Percentiles rank a stretch among this genome's conserved stretches.
Evolutionary conservation across 805 yeast species (phyloP).

Genomic region (Candida anglica): DNA sequence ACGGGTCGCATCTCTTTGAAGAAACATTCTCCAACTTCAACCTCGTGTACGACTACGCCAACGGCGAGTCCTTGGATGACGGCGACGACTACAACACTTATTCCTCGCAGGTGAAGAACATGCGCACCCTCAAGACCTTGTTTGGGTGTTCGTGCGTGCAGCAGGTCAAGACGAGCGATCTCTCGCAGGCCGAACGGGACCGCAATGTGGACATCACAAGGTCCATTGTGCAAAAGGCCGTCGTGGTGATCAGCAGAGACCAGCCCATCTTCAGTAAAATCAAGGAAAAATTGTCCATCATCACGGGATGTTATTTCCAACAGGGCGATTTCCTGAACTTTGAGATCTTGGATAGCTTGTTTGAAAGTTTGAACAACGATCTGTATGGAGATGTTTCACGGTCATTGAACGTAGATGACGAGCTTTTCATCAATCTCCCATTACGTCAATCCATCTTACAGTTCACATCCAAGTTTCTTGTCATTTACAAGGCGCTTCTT

Average conservation of each 20-base stretch:
- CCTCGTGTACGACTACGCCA: conserved; percentile 60
- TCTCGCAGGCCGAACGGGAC: conserved; percentile 41
- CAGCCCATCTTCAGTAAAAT: conserved; percentile 87
- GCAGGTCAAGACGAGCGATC: conserved; percentile 64
- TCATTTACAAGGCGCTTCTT: conserved; percentile 71
- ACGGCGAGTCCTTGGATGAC: conserved; percentile 42
- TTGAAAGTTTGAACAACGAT: conserved; percentile 53
- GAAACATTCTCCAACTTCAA: conserved; percentile 93
- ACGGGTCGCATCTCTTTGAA: conserved; percentile 90
- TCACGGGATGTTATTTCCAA: conserved; percentile 79
- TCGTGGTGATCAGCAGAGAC: conserved; percentile 73
- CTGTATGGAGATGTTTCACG: conserved; percentile 9
- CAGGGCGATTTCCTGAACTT: conserved; percentile 77
- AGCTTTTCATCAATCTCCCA: conserved; percentile 61
- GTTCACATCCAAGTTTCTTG: conserved; percentile 56
- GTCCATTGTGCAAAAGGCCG: conserved; percentile 85
- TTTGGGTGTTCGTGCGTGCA: conserved; percentile 94
- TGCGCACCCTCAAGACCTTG: conserved; percentile 48
- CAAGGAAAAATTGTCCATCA: conserved; percentile 84
- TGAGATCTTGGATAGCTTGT: conserved; percentile 62
- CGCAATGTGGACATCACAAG: conserved; percentile 68
- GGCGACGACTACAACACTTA: conserved; percentile 29
- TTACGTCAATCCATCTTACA: conserved; percentile 59
- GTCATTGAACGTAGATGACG: conserved; percentile 20
- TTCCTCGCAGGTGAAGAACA: conserved; percentile 34